Base-by-base conservation (phyloP, 805 yeast genomes). In the Zygosaccharomyces bailii region DNA sequence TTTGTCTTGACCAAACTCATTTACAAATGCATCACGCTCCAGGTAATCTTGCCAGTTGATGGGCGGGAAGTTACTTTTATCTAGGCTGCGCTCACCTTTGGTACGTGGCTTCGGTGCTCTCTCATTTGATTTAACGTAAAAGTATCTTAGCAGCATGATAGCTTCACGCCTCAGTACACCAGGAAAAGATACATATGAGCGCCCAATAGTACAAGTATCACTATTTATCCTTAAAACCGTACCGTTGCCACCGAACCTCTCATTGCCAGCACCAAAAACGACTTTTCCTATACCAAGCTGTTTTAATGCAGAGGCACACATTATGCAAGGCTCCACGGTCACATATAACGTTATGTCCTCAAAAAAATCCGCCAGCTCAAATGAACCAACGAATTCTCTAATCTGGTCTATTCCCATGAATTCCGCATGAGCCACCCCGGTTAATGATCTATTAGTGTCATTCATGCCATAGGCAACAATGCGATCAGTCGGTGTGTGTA, bases 261-360 rank as follows among this genome's bases (percentile, higher is more conserved):
- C 98, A 61, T 93, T 93, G 0, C 88, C 93, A 58, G 96, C 90
- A 0, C 99, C 98, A 57, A 87, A 93, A 36, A 81, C 80, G 1
- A 91, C 96, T 32, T 71, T 70, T 23, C 78, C 66, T 8, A 93
- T 79, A 1, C 84, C 83, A 36, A 90, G 62, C 55, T 93, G 99
- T 46, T 90, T 74, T 32, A 93, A 66, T 2, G 96, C 89, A 32
- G 93, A 80, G 0, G 96, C 98, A 69, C 99, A 93, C 99, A 93
- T 93, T 5, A 93, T 84, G 61, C 99, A 93, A 0, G 99, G 99
- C 65, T 93, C 99, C 0, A 93, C 97, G 0, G 98, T 89, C 19
- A 93, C 99, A 63, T 89, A 91, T 5, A 93, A 71, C 23, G 79
- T 80, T 2, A 86, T 71, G 19, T 81, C 76, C 30, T 64, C 56